Base-by-base conservation (phyloP, 2,329 filamentous ascomycete species). In the Anisogramma anomala region DNA sequence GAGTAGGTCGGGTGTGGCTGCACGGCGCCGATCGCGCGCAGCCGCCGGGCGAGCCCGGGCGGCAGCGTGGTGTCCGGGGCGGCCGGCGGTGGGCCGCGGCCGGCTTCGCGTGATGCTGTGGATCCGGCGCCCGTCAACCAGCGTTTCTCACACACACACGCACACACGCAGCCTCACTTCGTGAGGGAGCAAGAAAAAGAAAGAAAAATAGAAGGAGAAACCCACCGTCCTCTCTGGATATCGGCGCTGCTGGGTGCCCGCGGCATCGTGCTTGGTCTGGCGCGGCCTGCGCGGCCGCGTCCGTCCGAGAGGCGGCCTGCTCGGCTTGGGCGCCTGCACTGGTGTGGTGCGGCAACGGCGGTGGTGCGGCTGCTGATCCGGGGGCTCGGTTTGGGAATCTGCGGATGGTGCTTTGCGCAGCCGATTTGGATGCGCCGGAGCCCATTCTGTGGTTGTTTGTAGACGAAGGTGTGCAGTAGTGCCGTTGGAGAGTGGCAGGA, bases 1-100 rank as follows among this genome's bases (percentile, higher is more conserved):
- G 71, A 74, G 34, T 63, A 67, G 4, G 68, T 72, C 22, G 72
- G 71, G 48, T 68, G 71, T 4, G 72, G 71, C 34, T 70, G 63
- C 7, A 64, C 71, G 22, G 74, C 59, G 52, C 72, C 72, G 65
- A 77, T 73, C 47, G 70, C 58, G 19, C 63, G 63, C 4, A 77
- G 63, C 13, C 72, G 70, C 36, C 58, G 58, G 7, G 71, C 66
- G 55, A 72, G 75, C 47, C 58, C 65, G n/a, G 60, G 53, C 33
- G 61, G 57, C 14, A 58, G 52, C 39, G 39, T 41, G 14, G 18
- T 25, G 4, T 49, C 49, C 30, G 56, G 51, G n/a, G 55, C 37
- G 43, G 47, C 47, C 26, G 55, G 51, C 49, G 69, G 62, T n/a
- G 67, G 62, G 43, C 67, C 61, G 46, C 51, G 49, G 26, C 57